Conservation (phyloP, 2,329 filamentous ascomycete genomes). For the Stachybotrys echinatus region DNA sequence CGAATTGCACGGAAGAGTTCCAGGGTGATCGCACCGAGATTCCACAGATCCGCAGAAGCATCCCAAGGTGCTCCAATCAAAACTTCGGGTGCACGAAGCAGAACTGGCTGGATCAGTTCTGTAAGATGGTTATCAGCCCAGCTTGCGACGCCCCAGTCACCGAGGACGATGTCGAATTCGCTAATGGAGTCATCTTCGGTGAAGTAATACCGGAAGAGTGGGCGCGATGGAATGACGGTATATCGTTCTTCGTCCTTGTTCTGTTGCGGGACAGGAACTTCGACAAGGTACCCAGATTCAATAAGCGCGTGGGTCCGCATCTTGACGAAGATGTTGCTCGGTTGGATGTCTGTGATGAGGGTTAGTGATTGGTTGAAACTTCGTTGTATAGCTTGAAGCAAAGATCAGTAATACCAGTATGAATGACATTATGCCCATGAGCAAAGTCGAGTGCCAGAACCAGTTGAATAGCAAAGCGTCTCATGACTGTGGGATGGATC, state of each 20-base stretch:
- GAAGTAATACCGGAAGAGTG: constrained; percentile 10
- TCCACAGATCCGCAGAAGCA: constrained; percentile 13
- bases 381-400: background rate
- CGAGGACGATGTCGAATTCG: constrained; percentile 9
- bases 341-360: constrained; percentile 12
- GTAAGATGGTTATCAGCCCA: constrained; percentile 12
- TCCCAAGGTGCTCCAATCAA: constrained; percentile 15
- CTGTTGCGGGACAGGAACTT: constrained; percentile 6
- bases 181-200: background rate
- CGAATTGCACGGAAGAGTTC: constrained; percentile 11
- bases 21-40: constrained; percentile 11
- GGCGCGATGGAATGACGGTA: constrained; percentile 3
- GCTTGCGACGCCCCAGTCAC: constrained; percentile 14
- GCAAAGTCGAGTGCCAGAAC: constrained; percentile 12
- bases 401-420: constrained; percentile 17
- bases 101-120: constrained; percentile 14
- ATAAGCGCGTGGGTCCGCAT: constrained; percentile 9
- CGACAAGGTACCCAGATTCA: constrained; percentile 7
- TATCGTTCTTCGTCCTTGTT: constrained; percentile 6
- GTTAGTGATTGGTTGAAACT: background rate
- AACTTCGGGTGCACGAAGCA: constrained; percentile 16
- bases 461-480: constrained; percentile 11
- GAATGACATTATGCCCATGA: constrained; percentile 13
- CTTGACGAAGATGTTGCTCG: constrained; percentile 16
- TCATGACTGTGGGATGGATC: constrained; percentile 10